Percentiles rank a stretch among this genome's conserved stretches.
phyloP scores from a whole-genome alignment of 2,329 filamentous ascomycete species.

The Elsinoe necatrix region DNA sequence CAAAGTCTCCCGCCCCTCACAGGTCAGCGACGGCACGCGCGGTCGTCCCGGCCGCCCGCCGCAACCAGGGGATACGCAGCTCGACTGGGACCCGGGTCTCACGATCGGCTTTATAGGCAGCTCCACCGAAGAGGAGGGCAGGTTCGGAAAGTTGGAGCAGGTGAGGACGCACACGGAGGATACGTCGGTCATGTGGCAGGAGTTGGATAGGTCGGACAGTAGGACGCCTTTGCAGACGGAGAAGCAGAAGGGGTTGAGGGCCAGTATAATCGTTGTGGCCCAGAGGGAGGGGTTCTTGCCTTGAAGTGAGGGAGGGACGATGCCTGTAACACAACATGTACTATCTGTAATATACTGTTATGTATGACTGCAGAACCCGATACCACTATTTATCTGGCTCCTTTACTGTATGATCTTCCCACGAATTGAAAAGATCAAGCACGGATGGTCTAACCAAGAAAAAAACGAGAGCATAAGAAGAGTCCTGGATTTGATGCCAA shows the following conservation, averaged over 20 bases:
- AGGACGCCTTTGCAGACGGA: background rate
- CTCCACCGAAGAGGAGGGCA: constrained; percentile 6
- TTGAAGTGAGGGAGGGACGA: background rate
- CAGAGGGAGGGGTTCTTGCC: background rate
- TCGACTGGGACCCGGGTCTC: constrained; percentile 14
- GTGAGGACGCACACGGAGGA: background rate
- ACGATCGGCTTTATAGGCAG: constrained; percentile 9
- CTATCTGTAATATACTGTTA: background rate
- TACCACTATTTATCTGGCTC: too few species aligned
- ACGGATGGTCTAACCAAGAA: too few species aligned
- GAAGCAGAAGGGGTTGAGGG: background rate
- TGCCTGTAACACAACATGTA: too few species aligned
- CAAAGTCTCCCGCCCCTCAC: background rate
- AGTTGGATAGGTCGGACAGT: background rate
- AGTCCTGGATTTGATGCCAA: too few species aligned
- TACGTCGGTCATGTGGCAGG: background rate
- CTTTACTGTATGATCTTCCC: too few species aligned
- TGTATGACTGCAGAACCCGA: too few species aligned
- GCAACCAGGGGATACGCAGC: constrained; percentile 12
- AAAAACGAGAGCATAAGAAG: too few species aligned
- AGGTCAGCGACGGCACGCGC: constrained; percentile 11
- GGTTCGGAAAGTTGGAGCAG: background rate
- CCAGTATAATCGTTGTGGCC: background rate
- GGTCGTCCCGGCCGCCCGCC: constrained; percentile 5
- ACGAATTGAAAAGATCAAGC: too few species aligned